Conservation (phyloP, 2,329 filamentous ascomycete species). For the Epichloe sp. region DNA sequence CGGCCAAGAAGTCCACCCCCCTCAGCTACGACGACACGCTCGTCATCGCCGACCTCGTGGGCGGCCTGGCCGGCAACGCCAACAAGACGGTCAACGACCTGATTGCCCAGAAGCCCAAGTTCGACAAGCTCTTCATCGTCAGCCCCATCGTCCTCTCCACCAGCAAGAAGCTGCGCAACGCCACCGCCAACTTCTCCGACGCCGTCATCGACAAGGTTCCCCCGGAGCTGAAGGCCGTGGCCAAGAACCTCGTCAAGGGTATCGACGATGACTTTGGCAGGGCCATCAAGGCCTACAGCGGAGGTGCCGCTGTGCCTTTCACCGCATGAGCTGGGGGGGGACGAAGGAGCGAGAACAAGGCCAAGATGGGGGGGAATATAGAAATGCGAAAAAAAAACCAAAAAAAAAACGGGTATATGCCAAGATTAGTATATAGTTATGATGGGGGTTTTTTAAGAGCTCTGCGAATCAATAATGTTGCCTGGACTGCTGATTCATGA, state of each 20-base stretch:
- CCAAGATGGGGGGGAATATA: no score
- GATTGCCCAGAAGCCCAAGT: constrained; percentile 27
- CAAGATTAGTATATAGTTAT: no score
- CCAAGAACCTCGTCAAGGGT: constrained; percentile 20
- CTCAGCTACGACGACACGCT: constrained; percentile 25
- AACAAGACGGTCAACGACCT: constrained; percentile 24
- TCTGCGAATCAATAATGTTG: no score
- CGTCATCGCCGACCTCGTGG: constrained; percentile 23
- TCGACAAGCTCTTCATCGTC: constrained; percentile 28
- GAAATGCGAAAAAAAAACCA: background rate
- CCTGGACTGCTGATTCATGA: no score
- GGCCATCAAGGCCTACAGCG: constrained; percentile 20
- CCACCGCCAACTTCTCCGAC: constrained; percentile 23
- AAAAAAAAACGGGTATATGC: no score
- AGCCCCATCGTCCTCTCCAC: constrained; percentile 28
- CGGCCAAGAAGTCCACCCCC: constrained; percentile 22
- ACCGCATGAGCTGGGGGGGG: background rate
- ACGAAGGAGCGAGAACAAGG: no score
- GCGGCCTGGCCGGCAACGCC: constrained; percentile 22
- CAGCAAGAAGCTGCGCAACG: constrained; percentile 25
- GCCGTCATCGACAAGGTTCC: constrained; percentile 31
- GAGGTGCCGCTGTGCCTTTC: background rate
- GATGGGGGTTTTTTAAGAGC: no score
- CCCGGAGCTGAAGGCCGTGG: constrained; percentile 16
- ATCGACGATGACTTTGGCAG: constrained; percentile 25